These are phyloP conservation scores for Zalaria sp. DNA, from an alignment of 2,329 filamentous ascomycete genomes.

Conservation along the genomic window DNA sequence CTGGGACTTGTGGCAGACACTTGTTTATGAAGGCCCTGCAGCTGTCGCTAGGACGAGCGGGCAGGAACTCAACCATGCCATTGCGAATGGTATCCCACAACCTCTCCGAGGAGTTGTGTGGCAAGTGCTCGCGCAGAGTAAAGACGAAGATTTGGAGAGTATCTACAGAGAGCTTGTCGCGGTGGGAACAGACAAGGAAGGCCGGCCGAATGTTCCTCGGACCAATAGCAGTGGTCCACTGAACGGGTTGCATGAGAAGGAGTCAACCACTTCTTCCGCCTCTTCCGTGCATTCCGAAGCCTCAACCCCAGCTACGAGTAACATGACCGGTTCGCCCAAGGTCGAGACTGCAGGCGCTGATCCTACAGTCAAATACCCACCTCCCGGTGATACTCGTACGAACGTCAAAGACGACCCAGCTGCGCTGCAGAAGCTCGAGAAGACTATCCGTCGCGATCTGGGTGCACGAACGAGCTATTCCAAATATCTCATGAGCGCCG, in stretches of 20 bases:
- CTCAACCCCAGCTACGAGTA: slow-evolving; percentile 45
- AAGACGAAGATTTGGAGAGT: slow-evolving; percentile 75
- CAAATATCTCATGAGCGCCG: slow-evolving; percentile 83
- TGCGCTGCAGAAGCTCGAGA: slow-evolving; percentile 71
- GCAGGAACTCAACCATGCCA: slow-evolving; percentile 79
- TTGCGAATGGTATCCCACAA: slow-evolving; percentile 83
- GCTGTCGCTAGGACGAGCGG: slow-evolving; percentile 78
- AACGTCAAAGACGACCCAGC: slow-evolving; percentile 65
- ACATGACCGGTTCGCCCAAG: slow-evolving; percentile 17
- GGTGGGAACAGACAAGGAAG: slow-evolving; percentile 68
- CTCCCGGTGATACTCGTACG: slow-evolving; percentile 56
- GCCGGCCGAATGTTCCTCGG: slow-evolving; percentile 8
- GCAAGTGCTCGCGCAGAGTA: slow-evolving; percentile 93
- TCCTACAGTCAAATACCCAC: neutral
- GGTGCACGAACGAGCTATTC: slow-evolving; percentile 91
- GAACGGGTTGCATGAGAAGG: slow-evolving; percentile 48
- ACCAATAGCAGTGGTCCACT: slow-evolving; percentile 20
- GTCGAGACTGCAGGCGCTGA: slow-evolving; percentile 17
- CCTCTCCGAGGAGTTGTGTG: slow-evolving; percentile 97
- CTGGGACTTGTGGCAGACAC: slow-evolving; percentile 94
- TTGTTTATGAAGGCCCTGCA: slow-evolving; percentile 86
- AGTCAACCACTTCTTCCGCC: slow-evolving; percentile 59
- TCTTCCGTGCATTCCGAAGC: slow-evolving; percentile 73
- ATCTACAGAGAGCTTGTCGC: slow-evolving; percentile 73
- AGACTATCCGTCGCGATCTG: slow-evolving; percentile 77